phyloP scores from a whole-genome alignment of 768 basidiomycete species.

The Phaeolepiota aurea region DNA sequence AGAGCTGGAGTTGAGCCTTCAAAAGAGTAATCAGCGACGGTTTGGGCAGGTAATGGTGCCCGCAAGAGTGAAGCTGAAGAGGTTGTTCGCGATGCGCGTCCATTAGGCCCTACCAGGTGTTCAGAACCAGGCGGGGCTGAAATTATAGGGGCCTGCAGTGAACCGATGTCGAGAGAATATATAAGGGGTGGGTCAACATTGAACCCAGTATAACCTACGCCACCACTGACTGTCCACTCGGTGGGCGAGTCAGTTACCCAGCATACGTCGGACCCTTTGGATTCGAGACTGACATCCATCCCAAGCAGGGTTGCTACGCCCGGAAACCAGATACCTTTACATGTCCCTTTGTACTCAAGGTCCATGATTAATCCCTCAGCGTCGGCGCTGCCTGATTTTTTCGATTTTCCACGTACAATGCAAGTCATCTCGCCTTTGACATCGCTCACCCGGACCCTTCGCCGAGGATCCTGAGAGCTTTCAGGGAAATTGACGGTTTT shows the following conservation, averaged over 20 bases:
- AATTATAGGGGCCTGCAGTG: background rate
- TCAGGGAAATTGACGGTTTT: slow-evolving; percentile 37
- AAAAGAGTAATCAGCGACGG: slow-evolving; percentile 68
- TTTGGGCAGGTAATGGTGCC: slow-evolving; percentile 60
- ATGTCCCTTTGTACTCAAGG: slow-evolving; percentile 64
- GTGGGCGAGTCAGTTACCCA: slow-evolving; percentile 49
- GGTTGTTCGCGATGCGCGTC: slow-evolving; percentile 22
- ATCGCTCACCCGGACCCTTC: slow-evolving; percentile 62
- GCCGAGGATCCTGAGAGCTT: slow-evolving; percentile 39
- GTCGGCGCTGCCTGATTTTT: slow-evolving; percentile 23
- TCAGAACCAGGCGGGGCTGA: background rate
- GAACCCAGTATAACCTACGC: slow-evolving; percentile 65
- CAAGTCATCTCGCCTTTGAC: slow-evolving; percentile 63
- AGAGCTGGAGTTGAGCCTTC: slow-evolving; percentile 41
- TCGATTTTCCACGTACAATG: slow-evolving; percentile 42
- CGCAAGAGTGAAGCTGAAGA: slow-evolving; percentile 54
- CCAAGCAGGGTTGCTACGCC: slow-evolving; percentile 78
- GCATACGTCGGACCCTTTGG: slow-evolving; percentile 57
- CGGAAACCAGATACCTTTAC: slow-evolving; percentile 74
- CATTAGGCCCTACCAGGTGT: background rate
- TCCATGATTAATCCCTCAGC: slow-evolving; percentile 53
- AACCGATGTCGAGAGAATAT: background rate
- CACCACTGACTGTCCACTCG: slow-evolving; percentile 58
- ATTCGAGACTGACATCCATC: slow-evolving; percentile 64
- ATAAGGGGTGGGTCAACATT: slow-evolving; percentile 30